Conservation (phyloP, 768 basidiomycete genomes). For the Russula earlei region DNA sequence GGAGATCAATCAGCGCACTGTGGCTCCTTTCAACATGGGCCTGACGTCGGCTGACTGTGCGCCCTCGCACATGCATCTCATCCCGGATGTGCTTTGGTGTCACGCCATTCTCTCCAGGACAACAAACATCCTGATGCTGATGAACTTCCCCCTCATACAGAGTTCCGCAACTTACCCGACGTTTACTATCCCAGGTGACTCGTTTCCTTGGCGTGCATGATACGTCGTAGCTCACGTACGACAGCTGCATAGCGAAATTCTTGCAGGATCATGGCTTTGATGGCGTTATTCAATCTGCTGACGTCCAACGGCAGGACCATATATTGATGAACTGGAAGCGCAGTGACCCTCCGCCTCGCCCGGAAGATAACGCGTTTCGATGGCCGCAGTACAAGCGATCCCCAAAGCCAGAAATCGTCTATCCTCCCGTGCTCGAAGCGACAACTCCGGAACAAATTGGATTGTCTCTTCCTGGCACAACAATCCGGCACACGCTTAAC, state of each 20-base stretch:
- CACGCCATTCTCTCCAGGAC: neutral
- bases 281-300: slow-evolving; percentile 14
- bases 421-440: slow-evolving; percentile 11
- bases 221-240: neutral
- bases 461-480: slow-evolving; percentile 12
- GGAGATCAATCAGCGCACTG: slow-evolving; percentile 44
- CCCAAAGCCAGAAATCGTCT: slow-evolving; percentile 8
- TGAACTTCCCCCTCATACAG: slow-evolving; percentile 2
- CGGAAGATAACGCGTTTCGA: neutral
- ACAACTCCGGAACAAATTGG: slow-evolving; percentile 12
- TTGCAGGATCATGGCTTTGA: slow-evolving; percentile 13
- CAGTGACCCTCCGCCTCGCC: slow-evolving; percentile 1
- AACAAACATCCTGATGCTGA: neutral
- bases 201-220: neutral
- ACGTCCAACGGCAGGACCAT: slow-evolving; percentile 1
- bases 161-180: neutral
- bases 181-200: slow-evolving; percentile 16
- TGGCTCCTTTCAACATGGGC: neutral
- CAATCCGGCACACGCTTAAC: neutral
- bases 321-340: neutral
- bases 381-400: slow-evolving; percentile 14
- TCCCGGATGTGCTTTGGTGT: neutral
- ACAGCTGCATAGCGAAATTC: slow-evolving; percentile 10
- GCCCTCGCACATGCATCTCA: neutral
- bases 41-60: neutral